Conservation (phyloP, 805 yeast genomes). For the Candida rishiriensis region DNA sequence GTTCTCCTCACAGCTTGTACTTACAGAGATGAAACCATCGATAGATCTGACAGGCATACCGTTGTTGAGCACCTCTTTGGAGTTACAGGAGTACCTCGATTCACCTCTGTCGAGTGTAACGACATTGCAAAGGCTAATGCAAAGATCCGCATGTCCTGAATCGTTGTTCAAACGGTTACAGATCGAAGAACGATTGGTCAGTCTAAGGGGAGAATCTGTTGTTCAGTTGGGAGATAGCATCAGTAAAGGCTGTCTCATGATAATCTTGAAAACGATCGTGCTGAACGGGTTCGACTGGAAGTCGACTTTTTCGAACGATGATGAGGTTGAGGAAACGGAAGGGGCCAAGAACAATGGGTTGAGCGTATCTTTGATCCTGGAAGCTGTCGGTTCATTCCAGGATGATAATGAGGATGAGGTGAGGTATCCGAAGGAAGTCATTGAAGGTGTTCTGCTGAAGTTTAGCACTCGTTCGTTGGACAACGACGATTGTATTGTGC, state of each 20-base stretch:
- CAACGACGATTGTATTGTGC: background rate
- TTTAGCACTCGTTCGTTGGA: background rate
- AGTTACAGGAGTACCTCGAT: background rate
- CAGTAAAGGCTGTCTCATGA: background rate
- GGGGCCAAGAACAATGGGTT: too few species aligned
- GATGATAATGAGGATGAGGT: too few species aligned
- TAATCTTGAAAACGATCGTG: background rate
- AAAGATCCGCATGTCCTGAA: constrained; percentile 10
- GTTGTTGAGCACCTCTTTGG: constrained; percentile 1
- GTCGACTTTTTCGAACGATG: background rate
- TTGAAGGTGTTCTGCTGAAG: too few species aligned
- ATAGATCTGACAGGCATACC: constrained; percentile 10
- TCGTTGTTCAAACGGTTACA: constrained; percentile 3
- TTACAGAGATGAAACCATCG: constrained; percentile 6
- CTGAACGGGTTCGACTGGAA: constrained; percentile 1
- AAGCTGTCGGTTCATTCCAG: too few species aligned
- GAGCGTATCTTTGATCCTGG: too few species aligned
- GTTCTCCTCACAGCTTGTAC: constrained; percentile 12
- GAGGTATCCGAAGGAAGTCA: too few species aligned
- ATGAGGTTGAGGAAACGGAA: background rate
- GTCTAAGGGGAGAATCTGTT: constrained; percentile 3
- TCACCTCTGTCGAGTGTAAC: too few species aligned
- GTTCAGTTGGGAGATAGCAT: background rate
- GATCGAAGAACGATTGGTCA: constrained; percentile 12
- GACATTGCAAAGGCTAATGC: too few species aligned